phyloP scores from a whole-genome alignment of 148 eudicot species.

The Arbutus unedo region DNA sequence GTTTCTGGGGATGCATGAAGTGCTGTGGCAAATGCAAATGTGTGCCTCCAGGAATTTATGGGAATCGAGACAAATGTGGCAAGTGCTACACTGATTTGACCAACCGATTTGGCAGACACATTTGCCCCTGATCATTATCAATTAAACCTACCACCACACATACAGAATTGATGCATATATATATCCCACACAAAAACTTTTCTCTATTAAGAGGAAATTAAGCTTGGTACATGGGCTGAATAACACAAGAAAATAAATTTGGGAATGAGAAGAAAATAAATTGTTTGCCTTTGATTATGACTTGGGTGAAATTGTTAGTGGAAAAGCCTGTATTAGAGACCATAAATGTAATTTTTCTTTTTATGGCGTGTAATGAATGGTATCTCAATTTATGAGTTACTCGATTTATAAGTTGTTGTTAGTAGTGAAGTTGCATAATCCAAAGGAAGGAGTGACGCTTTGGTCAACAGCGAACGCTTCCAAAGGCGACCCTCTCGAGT shows the following conservation, averaged over 20 bases:
- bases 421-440: too few species aligned
- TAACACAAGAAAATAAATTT: background rate
- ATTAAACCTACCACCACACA: background rate
- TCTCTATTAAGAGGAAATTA: background rate
- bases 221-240: background rate
- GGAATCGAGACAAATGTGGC: constrained; percentile 57
- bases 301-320: background rate
- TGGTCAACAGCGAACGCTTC: too few species aligned
- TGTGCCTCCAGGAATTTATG: constrained; percentile 72
- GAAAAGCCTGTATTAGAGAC: background rate
- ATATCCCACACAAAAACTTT: background rate
- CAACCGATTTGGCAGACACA: constrained; percentile 47
- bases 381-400: too few species aligned
- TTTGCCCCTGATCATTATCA: constrained; percentile 49
- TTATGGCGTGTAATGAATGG: background rate
- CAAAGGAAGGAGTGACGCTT: too few species aligned
- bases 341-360: background rate
- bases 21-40: constrained; percentile 75
- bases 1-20: constrained; percentile 57
- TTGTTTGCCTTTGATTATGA: background rate
- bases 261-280: background rate
- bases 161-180: too few species aligned
- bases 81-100: constrained; percentile 67
- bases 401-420: too few species aligned
- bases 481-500: too few species aligned